These are phyloP conservation scores for Coccomyxa subellipsoidea DNA, from an alignment of 163 green algal genomes.

Conservation along the genomic window DNA sequence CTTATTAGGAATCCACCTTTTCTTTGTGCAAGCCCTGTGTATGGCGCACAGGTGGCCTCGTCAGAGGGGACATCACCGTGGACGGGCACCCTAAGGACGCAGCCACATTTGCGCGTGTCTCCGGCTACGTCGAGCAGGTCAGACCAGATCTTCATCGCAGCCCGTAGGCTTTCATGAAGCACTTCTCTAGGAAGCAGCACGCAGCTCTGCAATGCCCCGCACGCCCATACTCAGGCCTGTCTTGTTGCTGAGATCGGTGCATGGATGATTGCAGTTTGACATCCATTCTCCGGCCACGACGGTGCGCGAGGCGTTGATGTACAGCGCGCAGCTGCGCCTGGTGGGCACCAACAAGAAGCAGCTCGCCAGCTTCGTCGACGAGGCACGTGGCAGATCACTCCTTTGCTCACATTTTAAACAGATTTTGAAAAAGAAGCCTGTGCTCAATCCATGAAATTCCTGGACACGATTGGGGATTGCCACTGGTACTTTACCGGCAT, in stretches of 20 bases:
- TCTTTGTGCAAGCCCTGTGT: not conserved
- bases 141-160: no score
- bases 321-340: constrained; percentile 44
- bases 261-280: not conserved
- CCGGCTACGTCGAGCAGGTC: constrained; percentile 61
- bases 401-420: no score
- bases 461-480: no score
- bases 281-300: constrained; percentile 25
- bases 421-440: no score
- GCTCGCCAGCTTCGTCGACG: constrained; percentile 13
- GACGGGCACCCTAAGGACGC: constrained; percentile 63
- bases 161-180: no score
- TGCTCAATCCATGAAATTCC: no score
- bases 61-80: constrained; percentile 55
- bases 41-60: constrained; percentile 31
- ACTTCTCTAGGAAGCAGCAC: no score
- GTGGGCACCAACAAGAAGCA: not conserved
- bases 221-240: no score
- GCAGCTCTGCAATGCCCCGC: no score
- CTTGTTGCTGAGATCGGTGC: not conserved
- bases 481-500: no score
- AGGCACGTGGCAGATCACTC: constrained; percentile 12
- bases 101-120: constrained; percentile 52
- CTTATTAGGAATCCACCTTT: not conserved
- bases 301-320: constrained; percentile 49